Evolutionary conservation across 306 rosid species (phyloP).

Genomic region (Rosa persica): DNA sequence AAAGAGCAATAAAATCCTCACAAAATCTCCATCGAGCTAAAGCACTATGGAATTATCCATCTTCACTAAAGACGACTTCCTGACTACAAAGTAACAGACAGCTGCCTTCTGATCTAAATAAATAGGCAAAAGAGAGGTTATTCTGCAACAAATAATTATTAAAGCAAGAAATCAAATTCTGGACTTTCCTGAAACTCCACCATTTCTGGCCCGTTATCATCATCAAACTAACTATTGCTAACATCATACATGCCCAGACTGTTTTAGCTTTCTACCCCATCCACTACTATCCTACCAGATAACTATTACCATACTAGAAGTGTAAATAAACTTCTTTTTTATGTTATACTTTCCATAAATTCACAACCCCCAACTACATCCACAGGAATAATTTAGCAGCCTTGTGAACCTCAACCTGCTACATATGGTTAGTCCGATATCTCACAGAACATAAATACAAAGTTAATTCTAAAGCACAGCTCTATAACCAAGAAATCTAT

Average conservation of each 20-base stretch:
- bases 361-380: background rate
- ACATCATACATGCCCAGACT: background rate
- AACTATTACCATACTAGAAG: background rate
- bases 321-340: too few relatives aligned
- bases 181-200: background rate
- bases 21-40: background rate
- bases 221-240: background rate
- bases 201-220: background rate
- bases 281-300: background rate
- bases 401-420: background rate
- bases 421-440: constrained; percentile 5
- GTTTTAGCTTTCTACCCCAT: background rate
- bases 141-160: background rate
- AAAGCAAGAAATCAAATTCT: background rate
- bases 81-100: background rate
- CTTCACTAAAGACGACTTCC: background rate
- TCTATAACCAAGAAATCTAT: background rate
- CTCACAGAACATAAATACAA: background rate
- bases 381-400: background rate
- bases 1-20: background rate
- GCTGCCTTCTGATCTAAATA: background rate
- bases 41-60: background rate
- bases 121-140: background rate
- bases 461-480: background rate
- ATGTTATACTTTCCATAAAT: background rate